Percentiles rank a stretch among this genome's conserved stretches.
Conservation (phyloP, 306 rosid genomes). For the Quercus aquifolioides region DNA sequence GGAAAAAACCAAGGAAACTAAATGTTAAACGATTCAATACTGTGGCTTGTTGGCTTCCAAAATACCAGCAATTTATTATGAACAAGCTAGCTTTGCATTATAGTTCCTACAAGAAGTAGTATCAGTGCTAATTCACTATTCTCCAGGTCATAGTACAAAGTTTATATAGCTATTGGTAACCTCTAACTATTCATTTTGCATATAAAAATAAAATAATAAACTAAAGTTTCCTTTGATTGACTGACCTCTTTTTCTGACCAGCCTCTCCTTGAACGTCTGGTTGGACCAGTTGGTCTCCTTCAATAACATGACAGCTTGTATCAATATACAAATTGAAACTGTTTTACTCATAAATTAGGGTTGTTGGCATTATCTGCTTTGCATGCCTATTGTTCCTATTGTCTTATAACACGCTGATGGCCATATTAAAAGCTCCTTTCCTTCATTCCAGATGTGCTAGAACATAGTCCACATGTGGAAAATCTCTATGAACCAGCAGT, state of each 20-base stretch:
- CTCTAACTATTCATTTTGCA: background rate
- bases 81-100: background rate
- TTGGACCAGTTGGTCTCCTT: conserved; percentile 34
- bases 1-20: too few species aligned
- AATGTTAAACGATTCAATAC: too few species aligned
- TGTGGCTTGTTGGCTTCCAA: background rate
- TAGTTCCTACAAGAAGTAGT: background rate
- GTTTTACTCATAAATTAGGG: too few species aligned
- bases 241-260: conserved; percentile 60
- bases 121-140: background rate
- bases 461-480: too few species aligned
- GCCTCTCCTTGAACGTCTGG: conserved; percentile 32
- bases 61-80: background rate
- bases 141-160: background rate
- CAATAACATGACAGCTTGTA: background rate
- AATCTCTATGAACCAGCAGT: background rate
- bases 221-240: conserved; percentile 8
- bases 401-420: too few species aligned
- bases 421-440: too few species aligned
- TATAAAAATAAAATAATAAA: background rate
- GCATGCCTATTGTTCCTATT: too few species aligned
- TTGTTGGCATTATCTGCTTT: too few species aligned
- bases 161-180: background rate
- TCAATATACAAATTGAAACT: background rate
- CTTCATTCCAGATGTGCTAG: too few species aligned